Conservation (phyloP, 352 stramenopile genomes). For the Globisporangium uncinulatum region DNA sequence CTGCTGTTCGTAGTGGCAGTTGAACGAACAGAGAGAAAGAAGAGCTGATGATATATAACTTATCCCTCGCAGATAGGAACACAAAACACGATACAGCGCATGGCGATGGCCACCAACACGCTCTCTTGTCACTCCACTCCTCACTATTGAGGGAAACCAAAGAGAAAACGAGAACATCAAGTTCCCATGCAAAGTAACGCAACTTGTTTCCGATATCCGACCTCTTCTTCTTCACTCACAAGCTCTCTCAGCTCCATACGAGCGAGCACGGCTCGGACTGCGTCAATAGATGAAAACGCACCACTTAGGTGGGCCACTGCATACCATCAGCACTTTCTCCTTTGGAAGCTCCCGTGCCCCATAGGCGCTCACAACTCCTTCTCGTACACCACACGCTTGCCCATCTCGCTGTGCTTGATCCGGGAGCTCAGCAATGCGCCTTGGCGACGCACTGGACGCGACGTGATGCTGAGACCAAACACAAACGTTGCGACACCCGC, state of each 20-base stretch:
- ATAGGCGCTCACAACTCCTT: slow-evolving; percentile 37
- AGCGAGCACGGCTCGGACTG: too few relatives aligned
- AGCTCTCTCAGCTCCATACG: too few relatives aligned
- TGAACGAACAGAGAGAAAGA: background rate
- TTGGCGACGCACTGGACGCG: slow-evolving; percentile 70
- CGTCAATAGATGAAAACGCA: too few relatives aligned
- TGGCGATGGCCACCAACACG: background rate
- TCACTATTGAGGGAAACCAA: slow-evolving; percentile 1
- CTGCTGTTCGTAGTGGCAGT: background rate
- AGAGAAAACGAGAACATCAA: too few relatives aligned
- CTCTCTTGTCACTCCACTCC: background rate
- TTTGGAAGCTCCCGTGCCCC: too few relatives aligned
- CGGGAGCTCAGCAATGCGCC: slow-evolving; percentile 59
- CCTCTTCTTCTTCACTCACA: too few relatives aligned
- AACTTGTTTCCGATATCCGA: too few relatives aligned
- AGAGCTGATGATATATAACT: background rate
- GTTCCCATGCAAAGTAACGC: too few relatives aligned
- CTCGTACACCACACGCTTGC: slow-evolving; percentile 81
- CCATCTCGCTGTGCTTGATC: slow-evolving; percentile 79
- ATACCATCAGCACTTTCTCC: too few relatives aligned
- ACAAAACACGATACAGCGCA: slow-evolving; percentile 3
- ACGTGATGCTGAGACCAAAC: slow-evolving; percentile 72
- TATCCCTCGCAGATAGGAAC: slow-evolving; percentile 1
- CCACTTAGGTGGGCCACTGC: too few relatives aligned
- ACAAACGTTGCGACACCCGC: slow-evolving; percentile 63